These are phyloP conservation scores for Dictyostelium purpureum DNA, from an alignment of 78 protist genomes.

Conservation along the genomic window DNA sequence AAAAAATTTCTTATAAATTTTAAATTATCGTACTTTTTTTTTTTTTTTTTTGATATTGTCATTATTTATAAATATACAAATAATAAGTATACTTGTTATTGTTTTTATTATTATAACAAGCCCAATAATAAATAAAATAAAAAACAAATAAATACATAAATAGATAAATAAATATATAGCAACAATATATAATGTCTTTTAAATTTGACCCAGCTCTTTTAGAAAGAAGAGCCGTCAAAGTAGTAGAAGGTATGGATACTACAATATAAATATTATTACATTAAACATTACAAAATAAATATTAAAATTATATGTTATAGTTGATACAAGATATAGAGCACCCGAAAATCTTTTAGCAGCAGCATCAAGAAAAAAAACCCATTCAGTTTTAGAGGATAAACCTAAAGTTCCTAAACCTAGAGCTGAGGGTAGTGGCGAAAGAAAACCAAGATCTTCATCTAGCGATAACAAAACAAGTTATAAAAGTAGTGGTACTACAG, in stretches of 20 bases:
- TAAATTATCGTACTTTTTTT: not conserved
- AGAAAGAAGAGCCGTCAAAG: not conserved
- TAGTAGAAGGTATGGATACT: too few species aligned
- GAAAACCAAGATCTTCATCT: not conserved
- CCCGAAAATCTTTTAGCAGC: not conserved
- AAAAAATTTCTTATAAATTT: too few species aligned
- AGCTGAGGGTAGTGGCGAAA: not conserved
- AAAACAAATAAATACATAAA: not conserved
- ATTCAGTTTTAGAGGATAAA: not conserved
- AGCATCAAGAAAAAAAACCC: not conserved
- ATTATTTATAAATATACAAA: not conserved
- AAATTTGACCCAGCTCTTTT: conserved; percentile 1
- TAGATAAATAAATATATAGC: too few species aligned
- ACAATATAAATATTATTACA: too few species aligned
- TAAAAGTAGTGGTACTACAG: not conserved
- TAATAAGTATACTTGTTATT: not conserved
- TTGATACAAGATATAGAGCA: conserved; percentile 53
- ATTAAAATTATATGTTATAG: not conserved
- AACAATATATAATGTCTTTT: not conserved
- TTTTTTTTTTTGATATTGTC: not conserved
- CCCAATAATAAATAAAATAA: too few species aligned
- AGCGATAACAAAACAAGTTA: not conserved
- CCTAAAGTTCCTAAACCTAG: too few species aligned
- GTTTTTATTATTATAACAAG: not conserved
- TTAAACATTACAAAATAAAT: too few species aligned